Evolutionary conservation across 345 rosid genomes (phyloP).

Genomic region (Salix udensis): DNA sequence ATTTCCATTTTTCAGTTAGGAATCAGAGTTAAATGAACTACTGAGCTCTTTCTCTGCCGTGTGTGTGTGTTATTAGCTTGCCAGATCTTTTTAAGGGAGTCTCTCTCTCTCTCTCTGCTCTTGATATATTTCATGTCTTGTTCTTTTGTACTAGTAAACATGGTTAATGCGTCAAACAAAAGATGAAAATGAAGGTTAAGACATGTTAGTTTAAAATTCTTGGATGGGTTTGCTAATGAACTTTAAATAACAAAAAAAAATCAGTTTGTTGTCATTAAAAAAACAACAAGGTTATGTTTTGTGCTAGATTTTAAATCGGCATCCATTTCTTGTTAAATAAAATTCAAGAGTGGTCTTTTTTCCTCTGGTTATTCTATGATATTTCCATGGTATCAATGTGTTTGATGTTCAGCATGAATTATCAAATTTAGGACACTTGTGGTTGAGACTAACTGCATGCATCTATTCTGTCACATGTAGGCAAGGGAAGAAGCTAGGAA

Average conservation of each 20-base stretch:
- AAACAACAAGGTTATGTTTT: neutral
- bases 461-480: conserved; percentile 34
- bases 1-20: conserved; percentile 3
- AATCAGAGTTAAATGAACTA: neutral
- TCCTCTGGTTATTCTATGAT: neutral
- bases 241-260: neutral
- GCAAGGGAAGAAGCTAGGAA: conserved; percentile 72
- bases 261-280: no score
- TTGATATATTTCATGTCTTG: no score
- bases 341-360: no score
- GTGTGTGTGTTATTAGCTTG: neutral
- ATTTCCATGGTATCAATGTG: neutral
- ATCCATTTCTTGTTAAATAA: neutral
- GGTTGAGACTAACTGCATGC: conserved; percentile 3
- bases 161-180: no score
- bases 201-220: no score
- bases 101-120: neutral
- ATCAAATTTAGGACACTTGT: neutral
- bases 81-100: neutral
- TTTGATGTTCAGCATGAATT: neutral
- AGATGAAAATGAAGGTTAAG: no score
- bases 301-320: neutral
- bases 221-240: no score
- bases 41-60: neutral
- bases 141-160: no score